Evolutionary conservation across 192 early-diverging fungal species (phyloP).

Genomic region (Coemansia sp.): DNA sequence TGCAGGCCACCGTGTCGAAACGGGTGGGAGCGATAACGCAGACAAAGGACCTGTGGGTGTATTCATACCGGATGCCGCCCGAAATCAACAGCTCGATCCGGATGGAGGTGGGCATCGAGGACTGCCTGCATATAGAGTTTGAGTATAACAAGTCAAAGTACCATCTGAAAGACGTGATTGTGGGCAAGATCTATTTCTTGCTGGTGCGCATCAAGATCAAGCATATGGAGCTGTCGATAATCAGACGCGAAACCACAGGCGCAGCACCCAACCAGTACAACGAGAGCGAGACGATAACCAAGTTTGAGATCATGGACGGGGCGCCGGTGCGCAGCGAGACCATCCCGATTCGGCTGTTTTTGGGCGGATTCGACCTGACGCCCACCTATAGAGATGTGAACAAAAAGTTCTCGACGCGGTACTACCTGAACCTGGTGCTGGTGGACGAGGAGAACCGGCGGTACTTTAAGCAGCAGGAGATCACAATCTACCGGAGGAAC

Average conservation of each 20-base stretch:
- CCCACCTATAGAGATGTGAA: conserved; percentile 99
- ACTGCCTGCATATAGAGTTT: conserved; percentile 98
- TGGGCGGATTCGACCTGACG: conserved; percentile 96
- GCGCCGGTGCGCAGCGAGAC: conserved; percentile 94
- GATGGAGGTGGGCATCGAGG: conserved; percentile 99
- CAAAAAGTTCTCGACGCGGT: conserved; percentile 98
- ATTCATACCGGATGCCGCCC: conserved; percentile 90
- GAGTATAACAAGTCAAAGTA: conserved; percentile 99
- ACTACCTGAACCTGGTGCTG: conserved; percentile 96
- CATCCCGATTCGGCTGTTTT: conserved; percentile 96
- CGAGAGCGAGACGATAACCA: conserved; percentile 97
- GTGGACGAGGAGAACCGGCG: conserved; percentile 98
- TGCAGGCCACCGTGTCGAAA: conserved; percentile 85
- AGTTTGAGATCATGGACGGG: conserved; percentile 99
- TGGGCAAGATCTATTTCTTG: conserved; percentile 99
- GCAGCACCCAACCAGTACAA: conserved; percentile 97
- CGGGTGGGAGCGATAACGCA: conserved; percentile 86
- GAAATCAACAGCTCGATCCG: conserved; percentile 90
- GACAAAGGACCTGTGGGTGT: conserved; percentile 97
- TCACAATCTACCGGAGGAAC: conserved; percentile 70
- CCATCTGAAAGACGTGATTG: conserved; percentile 97
- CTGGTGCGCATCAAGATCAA: conserved; percentile 99
- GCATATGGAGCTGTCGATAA: conserved; percentile 99
- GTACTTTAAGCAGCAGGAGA: conserved; percentile 99
- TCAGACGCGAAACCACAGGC: conserved; percentile 95